Evolutionary conservation across 495 filamentous ascomycete species (phyloP).

Genomic region (Cercophora samala): DNA sequence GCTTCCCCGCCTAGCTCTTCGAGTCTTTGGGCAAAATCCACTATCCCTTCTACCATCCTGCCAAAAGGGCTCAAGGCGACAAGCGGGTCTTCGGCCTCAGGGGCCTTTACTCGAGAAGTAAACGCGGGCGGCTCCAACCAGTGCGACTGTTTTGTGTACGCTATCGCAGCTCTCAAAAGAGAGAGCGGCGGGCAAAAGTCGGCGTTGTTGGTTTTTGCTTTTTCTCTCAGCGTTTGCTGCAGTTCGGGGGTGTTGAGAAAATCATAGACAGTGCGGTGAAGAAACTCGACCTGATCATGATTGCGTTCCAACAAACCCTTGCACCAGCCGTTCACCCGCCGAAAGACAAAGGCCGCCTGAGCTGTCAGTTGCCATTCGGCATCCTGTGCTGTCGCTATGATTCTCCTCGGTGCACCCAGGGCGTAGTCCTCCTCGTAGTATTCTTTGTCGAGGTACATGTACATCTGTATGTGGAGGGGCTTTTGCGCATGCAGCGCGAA

Average conservation of each 20-base stretch:
- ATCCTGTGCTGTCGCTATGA: neutral
- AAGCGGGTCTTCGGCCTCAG: neutral
- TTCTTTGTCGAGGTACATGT: neutral
- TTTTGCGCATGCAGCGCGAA: neutral
- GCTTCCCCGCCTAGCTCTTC: too few relatives aligned
- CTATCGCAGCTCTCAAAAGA: neutral
- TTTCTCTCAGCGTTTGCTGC: neutral
- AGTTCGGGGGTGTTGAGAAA: neutral
- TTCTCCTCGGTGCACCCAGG: neutral
- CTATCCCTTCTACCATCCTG: too few relatives aligned
- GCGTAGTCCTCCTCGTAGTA: neutral
- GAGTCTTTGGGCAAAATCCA: too few relatives aligned
- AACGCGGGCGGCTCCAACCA: neutral
- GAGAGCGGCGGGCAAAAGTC: neutral
- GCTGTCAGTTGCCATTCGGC: neutral
- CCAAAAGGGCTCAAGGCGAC: neutral
- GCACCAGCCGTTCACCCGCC: neutral
- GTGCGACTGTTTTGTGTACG: neutral
- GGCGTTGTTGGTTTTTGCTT: neutral
- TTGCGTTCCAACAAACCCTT: neutral
- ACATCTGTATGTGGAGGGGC: neutral
- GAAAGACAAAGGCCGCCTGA: neutral
- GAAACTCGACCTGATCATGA: neutral
- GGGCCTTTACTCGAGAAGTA: neutral
- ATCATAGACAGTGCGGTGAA: neutral